These are phyloP conservation scores for Penicillium antarcticum DNA, from an alignment of 495 filamentous ascomycete species.

Conservation along the genomic window DNA sequence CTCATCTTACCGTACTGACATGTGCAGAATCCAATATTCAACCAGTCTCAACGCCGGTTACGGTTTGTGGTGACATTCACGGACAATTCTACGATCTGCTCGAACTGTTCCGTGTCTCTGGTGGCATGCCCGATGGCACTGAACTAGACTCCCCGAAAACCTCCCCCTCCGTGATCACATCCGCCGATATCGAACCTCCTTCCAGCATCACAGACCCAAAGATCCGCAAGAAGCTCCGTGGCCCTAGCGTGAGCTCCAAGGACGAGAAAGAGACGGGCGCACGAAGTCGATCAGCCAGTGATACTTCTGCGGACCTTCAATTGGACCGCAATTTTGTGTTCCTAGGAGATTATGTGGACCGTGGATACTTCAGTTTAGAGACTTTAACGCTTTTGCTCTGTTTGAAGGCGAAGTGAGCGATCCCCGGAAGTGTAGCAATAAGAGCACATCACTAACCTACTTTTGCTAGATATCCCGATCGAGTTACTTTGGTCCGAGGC, in stretches of 20 bases:
- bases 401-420: slow-evolving; percentile 88
- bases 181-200: slow-evolving; percentile 84
- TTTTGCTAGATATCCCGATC: slow-evolving; percentile 75
- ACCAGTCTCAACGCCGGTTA: slow-evolving; percentile 93
- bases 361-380: slow-evolving; percentile 96
- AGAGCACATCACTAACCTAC: slow-evolving; percentile 5
- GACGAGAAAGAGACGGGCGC: slow-evolving; percentile 39
- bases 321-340: slow-evolving; percentile 86
- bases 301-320: slow-evolving; percentile 37
- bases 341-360: slow-evolving; percentile 94
- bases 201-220: slow-evolving; percentile 81
- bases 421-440: background rate
- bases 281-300: slow-evolving; percentile 37
- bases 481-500: slow-evolving; percentile 91
- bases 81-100: slow-evolving; percentile 98
- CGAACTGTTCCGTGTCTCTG: slow-evolving; percentile 93
- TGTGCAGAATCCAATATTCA: slow-evolving; percentile 90
- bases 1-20: background rate
- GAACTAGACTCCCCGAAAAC: slow-evolving; percentile 61
- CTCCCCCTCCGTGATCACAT: slow-evolving; percentile 65
- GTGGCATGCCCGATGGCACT: slow-evolving; percentile 85
- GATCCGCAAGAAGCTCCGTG: slow-evolving; percentile 73
- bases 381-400: slow-evolving; percentile 95
- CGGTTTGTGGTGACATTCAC: slow-evolving; percentile 96
- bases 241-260: slow-evolving; percentile 39